Conservation (phyloP, 2,329 filamentous ascomycete species). For the Diaporthe amygdali region DNA sequence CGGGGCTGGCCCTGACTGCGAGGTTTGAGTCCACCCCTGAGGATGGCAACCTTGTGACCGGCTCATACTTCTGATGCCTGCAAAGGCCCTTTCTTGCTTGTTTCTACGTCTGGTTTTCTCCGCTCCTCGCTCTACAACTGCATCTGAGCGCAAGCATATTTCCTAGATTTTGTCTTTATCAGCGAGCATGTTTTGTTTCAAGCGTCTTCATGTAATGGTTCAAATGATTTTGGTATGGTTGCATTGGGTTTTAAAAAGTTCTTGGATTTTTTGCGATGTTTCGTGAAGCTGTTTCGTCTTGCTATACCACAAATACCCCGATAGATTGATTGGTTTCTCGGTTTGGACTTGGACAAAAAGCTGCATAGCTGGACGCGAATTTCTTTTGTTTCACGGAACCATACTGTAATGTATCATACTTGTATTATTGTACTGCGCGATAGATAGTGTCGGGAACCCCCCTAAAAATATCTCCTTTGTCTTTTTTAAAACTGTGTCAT, state of each 20-base stretch:
- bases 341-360: slow-evolving; percentile 5
- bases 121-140: not conserved
- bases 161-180: not conserved
- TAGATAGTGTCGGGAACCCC: not conserved
- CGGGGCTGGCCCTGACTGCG: slow-evolving; percentile 20
- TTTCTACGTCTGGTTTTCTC: not conserved
- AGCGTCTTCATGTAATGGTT: not conserved
- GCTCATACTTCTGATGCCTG: slow-evolving; percentile 19
- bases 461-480: not conserved
- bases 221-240: not conserved
- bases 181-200: slow-evolving; percentile 8
- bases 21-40: slow-evolving; percentile 26
- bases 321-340: slow-evolving; percentile 22
- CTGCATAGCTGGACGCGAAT: slow-evolving; percentile 8
- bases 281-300: slow-evolving; percentile 2
- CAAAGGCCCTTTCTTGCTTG: not conserved
- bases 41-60: slow-evolving; percentile 18
- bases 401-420: slow-evolving; percentile 6
- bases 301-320: slow-evolving; percentile 23
- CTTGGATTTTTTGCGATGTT: not conserved
- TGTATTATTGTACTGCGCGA: slow-evolving; percentile 3
- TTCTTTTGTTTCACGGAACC: slow-evolving; percentile 11
- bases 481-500: not conserved
- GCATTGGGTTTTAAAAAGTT: slow-evolving; percentile 8
- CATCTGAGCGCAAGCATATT: not conserved